Evolutionary conservation across 2,329 filamentous ascomycete genomes (phyloP).

Genomic region (Sporothrix schenckii): DNA sequence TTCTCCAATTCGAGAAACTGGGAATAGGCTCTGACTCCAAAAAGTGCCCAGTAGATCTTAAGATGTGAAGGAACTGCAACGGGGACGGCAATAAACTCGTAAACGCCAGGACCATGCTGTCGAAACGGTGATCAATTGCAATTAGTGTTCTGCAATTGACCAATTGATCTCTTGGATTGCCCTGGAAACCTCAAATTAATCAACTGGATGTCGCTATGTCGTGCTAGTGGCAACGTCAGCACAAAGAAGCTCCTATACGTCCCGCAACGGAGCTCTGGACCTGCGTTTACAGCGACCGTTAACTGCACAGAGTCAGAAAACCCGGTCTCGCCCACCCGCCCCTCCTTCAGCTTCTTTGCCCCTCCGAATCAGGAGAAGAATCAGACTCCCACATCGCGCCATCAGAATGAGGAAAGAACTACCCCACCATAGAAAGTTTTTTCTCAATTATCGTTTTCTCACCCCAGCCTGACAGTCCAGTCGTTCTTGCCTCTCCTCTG

Average conservation of each 20-base stretch:
- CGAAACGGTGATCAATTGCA: not conserved
- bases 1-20: conserved; percentile 15
- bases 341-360: conserved; percentile 8
- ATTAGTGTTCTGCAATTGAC: not conserved
- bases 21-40: not conserved
- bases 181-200: conserved; percentile 26
- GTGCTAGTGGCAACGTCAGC: conserved; percentile 22
- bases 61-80: not conserved
- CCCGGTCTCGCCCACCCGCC: not conserved
- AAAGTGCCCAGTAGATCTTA: not conserved
- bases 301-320: not conserved
- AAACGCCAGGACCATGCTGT: not conserved
- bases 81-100: not conserved
- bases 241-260: conserved; percentile 9
- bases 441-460: not conserved
- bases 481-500: conserved; percentile 10
- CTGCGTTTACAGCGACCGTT: conserved; percentile 8
- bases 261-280: not conserved
- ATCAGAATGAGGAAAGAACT: conserved; percentile 28
- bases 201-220: not conserved
- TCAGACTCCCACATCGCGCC: conserved; percentile 23
- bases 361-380: conserved; percentile 28
- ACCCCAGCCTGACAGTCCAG: not conserved
- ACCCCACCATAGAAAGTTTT: conserved; percentile 29
- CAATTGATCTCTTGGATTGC: conserved; percentile 19